Conservation (phyloP, 2,329 filamentous ascomycete genomes). For the Fusarium duplospermum region DNA sequence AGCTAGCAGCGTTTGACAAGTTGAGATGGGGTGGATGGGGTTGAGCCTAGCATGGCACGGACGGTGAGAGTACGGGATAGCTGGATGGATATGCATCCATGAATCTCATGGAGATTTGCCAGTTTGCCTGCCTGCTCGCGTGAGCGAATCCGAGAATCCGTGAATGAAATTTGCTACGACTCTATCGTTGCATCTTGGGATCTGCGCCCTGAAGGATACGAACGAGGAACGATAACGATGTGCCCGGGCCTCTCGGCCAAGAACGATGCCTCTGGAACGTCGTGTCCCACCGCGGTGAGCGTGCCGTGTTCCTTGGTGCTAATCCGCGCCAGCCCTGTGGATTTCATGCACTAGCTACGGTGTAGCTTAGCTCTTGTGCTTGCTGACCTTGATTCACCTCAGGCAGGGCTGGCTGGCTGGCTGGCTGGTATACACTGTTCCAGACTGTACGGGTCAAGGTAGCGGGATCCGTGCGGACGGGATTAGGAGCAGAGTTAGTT, state of each 20-base stretch:
- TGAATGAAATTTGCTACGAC: slow-evolving; percentile 16
- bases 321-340: slow-evolving; percentile 15
- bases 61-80: neutral
- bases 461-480: slow-evolving; percentile 19
- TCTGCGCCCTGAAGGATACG: neutral
- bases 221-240: neutral
- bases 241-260: neutral
- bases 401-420: neutral
- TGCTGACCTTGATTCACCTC: slow-evolving; percentile 20
- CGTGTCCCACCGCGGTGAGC: slow-evolving; percentile 32
- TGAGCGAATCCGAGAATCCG: slow-evolving; percentile 26
- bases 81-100: neutral
- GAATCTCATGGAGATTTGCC: slow-evolving; percentile 11
- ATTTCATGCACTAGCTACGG: slow-evolving; percentile 7
- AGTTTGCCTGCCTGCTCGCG: slow-evolving; percentile 18
- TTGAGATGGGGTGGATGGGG: neutral
- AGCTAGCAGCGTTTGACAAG: slow-evolving; percentile 31
- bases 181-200: neutral
- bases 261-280: neutral
- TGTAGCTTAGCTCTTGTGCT: slow-evolving; percentile 1
- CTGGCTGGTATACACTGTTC: neutral
- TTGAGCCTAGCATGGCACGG: slow-evolving; percentile 24
- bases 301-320: slow-evolving; percentile 11
- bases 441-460: slow-evolving; percentile 19
- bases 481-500: neutral